Evolutionary conservation across 257 asterid genomes (phyloP), one percentile per base, ranked within the genome.

Genomic region (Lycium barbarum): DNA sequence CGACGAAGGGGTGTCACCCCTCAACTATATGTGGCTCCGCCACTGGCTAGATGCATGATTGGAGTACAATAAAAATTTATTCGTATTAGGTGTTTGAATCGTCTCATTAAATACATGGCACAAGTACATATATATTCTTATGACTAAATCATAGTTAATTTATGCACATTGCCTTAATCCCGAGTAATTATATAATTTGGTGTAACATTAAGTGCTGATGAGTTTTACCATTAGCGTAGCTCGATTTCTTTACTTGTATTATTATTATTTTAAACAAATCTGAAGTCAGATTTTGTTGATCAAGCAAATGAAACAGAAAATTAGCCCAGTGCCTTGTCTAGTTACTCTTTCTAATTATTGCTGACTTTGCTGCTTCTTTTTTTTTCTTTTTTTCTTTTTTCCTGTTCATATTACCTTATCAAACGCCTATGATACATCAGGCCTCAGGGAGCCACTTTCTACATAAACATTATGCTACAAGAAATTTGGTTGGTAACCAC

Each of bases 231-330:
- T 70, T 70, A 33, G 10, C 17, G 54, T 70, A 70, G 14, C 79
- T 70, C 7, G 3, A 70, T 70, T 38, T 9, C 33, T 70, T 70
- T 70, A 70, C 74, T 70, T 70, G 7, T 15, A 38, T 38, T 38
- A 17, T 40, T 8, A 70, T 70, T 49, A 70, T 2, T 15, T 15
- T 13, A 6, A 7, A 36, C 35, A 58, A 58, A 68, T 15, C 14
- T 68, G 3, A 68, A 68, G 78, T 68, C 14, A 38, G 78, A 68
- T 70, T 38, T 70, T 36, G 78, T 40, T 70, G 53, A 70, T 38
- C 38, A 12, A 68, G 51, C 26, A 68, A 68, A 68, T 38, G 53
- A 38, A 68, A 7, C 38, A 70, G 79, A 9, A 17, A 70, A 70
- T 26, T 26, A 26, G 33, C 33, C 33, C 33, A 26, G 33, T 26